These are phyloP conservation scores for Dendrostoma leiphaemia DNA, from an alignment of 2,329 filamentous ascomycete genomes.

Conservation along the genomic window DNA sequence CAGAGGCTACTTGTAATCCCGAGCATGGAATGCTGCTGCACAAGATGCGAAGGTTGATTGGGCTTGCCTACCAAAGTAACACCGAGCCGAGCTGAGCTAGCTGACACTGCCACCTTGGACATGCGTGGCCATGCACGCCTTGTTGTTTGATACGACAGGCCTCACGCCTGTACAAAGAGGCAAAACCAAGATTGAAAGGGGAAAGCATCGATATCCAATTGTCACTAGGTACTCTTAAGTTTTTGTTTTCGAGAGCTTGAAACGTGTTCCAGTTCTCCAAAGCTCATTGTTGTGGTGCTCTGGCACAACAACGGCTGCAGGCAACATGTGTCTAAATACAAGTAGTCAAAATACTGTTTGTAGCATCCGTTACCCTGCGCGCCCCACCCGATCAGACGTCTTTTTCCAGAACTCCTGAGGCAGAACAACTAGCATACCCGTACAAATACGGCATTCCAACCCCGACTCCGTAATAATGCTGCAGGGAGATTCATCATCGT, in stretches of 20 bases:
- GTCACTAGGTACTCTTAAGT: no score
- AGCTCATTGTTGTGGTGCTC: not conserved
- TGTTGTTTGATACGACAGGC: not conserved
- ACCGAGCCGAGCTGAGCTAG: no score
- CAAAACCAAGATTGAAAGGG: no score
- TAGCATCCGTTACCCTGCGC: not conserved
- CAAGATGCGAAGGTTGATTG: no score
- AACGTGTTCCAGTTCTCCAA: not conserved
- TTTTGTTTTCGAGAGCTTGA: no score
- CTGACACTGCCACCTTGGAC: not conserved
- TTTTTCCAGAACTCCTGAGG: not conserved
- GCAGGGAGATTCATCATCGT: not conserved
- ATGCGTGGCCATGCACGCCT: slow-evolving; percentile 2
- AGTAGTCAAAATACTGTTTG: not conserved
- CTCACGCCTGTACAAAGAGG: not conserved
- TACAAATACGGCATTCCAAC: not conserved
- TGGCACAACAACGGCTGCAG: not conserved
- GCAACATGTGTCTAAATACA: not conserved
- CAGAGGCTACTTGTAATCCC: no score
- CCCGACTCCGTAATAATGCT: slow-evolving; percentile 14
- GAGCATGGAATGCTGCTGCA: not conserved
- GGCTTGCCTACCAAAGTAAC: no score
- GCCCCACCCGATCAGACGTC: not conserved
- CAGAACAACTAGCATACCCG: not conserved
- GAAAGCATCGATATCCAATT: no score